Base-by-base conservation (phyloP, 139 green algal genomes). In the Ettlia oleoabundans region DNA sequence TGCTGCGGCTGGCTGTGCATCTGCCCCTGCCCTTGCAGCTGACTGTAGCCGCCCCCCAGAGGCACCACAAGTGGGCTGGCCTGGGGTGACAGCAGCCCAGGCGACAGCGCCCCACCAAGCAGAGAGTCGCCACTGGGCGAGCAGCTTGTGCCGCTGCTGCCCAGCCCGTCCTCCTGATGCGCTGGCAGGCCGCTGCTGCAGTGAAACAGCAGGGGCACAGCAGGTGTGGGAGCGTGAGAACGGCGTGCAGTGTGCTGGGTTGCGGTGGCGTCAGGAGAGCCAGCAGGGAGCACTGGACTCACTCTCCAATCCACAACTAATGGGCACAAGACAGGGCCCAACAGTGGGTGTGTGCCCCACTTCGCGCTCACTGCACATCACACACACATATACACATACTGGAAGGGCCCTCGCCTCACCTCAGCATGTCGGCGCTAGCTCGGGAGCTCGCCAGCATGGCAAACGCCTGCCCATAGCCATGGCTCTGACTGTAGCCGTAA, bases 31-130 rank as follows among this genome's bases (percentile, higher is more conserved):
- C n/a, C 53, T 18, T 53, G 28, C 18, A 69, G 35, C 0, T 53
- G 73, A 4, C 21, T 41, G 73, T 69, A 80, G 1, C 52, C 52
- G 4, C 41, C 47, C 1, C 52, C 73, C 24, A 80, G 37, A 2
- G 53, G 37, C 19, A 38, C 24, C 32, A 41, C 47, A 22, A 64
- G 19, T 10, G 73, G 73, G 53, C 35, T 55, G 47, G 41, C 32
- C 35, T 69, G 73, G 13, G 73, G 73, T 24, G 73, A 80, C 33
- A 68, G 53, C 52, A 35, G 33, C 52, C 26, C 8, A 26, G 73
- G 73, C 35, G 73, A 80, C 33, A 68, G 53, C 52, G 52, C 52
- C 52, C 26, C 8, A 52, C n/a, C 9, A 33, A 80, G 53, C 43
- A 51, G 33, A 4, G 52, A 67, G 19, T 80, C 73, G 5, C 52